Conservation (phyloP, 495 filamentous ascomycete species). For the Penicillium longicatenatum region DNA sequence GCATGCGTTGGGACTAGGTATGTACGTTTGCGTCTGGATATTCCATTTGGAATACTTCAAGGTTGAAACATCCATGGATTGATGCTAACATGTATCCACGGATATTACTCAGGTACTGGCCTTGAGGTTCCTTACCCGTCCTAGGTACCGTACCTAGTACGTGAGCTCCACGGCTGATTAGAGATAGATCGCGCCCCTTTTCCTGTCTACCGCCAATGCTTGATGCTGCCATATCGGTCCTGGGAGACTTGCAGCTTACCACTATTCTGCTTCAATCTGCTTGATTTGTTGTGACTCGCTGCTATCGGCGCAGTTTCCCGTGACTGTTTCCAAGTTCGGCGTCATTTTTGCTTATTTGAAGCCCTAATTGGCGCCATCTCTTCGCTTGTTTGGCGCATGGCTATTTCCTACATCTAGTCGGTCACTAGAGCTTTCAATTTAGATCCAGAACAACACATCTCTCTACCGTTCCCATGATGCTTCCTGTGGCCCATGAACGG, state of each 20-base stretch:
- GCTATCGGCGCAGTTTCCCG: not conserved
- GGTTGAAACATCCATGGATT: conserved; percentile 1
- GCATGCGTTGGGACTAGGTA: not conserved
- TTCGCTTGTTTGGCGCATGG: conserved; percentile 1
- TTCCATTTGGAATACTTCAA: not conserved
- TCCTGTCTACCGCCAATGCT: not conserved
- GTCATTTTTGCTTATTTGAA: not conserved
- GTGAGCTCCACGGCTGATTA: too few species aligned
- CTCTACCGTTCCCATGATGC: not conserved
- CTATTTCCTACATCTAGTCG: not conserved
- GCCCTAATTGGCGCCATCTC: not conserved
- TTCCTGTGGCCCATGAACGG: not conserved
- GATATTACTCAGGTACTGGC: not conserved
- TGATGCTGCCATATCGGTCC: not conserved
- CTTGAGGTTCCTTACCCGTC: not conserved
- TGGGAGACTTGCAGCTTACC: not conserved
- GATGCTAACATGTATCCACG: not conserved
- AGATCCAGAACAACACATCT: conserved; percentile 1
- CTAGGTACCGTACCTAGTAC: not conserved
- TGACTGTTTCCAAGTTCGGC: not conserved
- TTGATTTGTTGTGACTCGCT: not conserved
- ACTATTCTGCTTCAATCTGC: not conserved
- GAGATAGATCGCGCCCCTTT: conserved; percentile 1
- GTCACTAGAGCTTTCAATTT: not conserved
- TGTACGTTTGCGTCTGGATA: not conserved